Percentiles rank a stretch among this genome's conserved stretches.
Evolutionary conservation across 2,329 filamentous ascomycete genomes (phyloP).

Genomic region (Alternaria burnsii): DNA sequence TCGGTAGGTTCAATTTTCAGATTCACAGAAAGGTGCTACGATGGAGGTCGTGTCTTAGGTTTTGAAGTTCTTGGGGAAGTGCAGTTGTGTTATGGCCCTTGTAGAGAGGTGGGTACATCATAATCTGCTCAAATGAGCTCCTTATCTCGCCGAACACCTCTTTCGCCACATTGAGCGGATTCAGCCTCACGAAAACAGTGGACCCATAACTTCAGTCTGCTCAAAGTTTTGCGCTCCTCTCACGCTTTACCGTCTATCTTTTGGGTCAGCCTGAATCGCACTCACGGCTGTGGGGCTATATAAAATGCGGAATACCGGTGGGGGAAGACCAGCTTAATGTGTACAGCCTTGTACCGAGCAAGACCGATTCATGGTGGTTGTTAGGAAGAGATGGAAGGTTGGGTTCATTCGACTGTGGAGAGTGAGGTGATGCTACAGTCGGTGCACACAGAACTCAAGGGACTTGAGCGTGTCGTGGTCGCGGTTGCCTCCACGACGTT

Average conservation of each 20-base stretch:
- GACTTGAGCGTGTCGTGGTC: background rate
- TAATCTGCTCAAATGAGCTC: background rate
- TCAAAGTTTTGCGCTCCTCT: background rate
- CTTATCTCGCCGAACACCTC: background rate
- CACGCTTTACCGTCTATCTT: too few relatives aligned
- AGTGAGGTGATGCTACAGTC: background rate
- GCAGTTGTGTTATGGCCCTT: conserved; percentile 56
- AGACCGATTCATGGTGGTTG: background rate
- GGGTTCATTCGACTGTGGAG: background rate
- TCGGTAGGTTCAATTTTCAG: too few relatives aligned
- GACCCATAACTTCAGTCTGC: too few relatives aligned
- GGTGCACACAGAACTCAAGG: background rate
- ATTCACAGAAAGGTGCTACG: too few relatives aligned
- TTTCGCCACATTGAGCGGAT: background rate
- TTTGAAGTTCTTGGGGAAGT: conserved; percentile 24
- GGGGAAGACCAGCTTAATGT: too few relatives aligned
- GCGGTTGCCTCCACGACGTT: background rate
- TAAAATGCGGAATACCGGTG: too few relatives aligned
- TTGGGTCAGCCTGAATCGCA: too few relatives aligned
- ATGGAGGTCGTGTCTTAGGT: background rate
- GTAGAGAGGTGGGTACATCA: conserved; percentile 44
- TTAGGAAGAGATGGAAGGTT: background rate
- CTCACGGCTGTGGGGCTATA: too few relatives aligned
- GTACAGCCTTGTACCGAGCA: background rate
- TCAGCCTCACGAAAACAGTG: background rate